These are phyloP conservation scores for Seiridium cupressi DNA, from an alignment of 2,329 filamentous ascomycete species.

Conservation along the genomic window DNA sequence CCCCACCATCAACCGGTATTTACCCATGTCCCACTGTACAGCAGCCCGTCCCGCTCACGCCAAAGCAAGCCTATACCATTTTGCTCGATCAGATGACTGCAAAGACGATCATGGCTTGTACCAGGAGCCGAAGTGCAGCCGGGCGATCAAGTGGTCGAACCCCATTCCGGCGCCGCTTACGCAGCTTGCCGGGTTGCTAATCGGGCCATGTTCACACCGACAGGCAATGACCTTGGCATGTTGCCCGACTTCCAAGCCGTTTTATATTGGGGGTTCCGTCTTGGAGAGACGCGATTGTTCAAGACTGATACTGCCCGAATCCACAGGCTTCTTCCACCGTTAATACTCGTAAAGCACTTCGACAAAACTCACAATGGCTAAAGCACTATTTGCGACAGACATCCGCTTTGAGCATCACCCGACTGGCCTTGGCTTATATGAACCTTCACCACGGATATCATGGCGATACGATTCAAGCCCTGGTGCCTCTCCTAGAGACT, in stretches of 20 bases:
- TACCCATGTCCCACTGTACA: too few relatives aligned
- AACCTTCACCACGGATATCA: not conserved
- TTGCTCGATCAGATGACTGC: too few relatives aligned
- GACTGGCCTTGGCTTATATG: not conserved
- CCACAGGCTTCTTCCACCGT: not conserved
- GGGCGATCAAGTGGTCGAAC: not conserved
- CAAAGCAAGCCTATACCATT: too few relatives aligned
- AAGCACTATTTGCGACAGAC: not conserved
- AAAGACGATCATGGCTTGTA: constrained; percentile 37
- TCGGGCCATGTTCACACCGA: not conserved
- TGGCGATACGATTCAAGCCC: not conserved
- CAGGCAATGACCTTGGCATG: not conserved
- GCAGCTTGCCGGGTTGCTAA: not conserved
- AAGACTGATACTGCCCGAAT: not conserved
- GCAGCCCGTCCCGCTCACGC: too few relatives aligned
- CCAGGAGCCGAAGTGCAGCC: constrained; percentile 19
- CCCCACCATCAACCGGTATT: too few relatives aligned
- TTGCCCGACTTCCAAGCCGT: not conserved
- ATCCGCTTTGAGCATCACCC: constrained; percentile 8
- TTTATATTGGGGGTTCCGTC: not conserved
- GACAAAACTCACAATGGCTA: not conserved
- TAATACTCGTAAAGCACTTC: not conserved
- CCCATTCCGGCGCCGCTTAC: not conserved
- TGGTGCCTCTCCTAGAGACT: not conserved
- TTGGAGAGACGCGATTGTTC: not conserved